These are phyloP conservation scores for Amoeboaphelidium protococcarum DNA, from an alignment of 371 early-diverging fungal species.

Conservation along the genomic window DNA sequence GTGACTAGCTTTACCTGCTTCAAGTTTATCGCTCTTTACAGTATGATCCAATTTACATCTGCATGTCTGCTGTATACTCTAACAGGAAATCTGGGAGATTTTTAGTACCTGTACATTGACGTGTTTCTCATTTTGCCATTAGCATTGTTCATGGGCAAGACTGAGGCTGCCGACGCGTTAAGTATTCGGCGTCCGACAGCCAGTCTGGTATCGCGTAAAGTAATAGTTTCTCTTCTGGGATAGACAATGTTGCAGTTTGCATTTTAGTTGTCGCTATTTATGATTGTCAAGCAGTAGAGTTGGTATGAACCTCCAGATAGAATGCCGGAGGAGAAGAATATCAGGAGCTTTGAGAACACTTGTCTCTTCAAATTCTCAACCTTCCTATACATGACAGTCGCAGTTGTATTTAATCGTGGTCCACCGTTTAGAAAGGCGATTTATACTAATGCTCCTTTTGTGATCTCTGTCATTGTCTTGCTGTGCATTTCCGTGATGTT, in stretches of 20 bases:
- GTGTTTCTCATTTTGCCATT: constrained; percentile 55
- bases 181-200: constrained; percentile 65
- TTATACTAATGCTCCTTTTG: constrained; percentile 34
- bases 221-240: constrained; percentile 64
- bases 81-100: constrained; percentile 58
- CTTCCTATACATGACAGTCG: constrained; percentile 72
- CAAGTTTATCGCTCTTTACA: constrained; percentile 86
- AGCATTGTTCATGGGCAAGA: constrained; percentile 33
- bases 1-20: constrained; percentile 92
- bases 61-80: constrained; percentile 63
- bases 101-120: constrained; percentile 59
- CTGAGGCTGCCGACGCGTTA: constrained; percentile 45
- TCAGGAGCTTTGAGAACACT: constrained; percentile 57
- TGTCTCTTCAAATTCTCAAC: constrained; percentile 58
- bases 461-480: neutral
- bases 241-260: constrained; percentile 47
- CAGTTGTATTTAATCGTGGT: constrained; percentile 73
- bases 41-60: constrained; percentile 59
- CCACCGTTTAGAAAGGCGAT: constrained; percentile 68
- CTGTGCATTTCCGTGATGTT: neutral
- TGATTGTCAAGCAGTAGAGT: constrained; percentile 20
- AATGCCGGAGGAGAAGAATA: constrained; percentile 37
- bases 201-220: constrained; percentile 60
- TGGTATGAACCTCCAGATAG: constrained; percentile 23
- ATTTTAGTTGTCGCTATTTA: constrained; percentile 46